A percentile compares a stretch with the other conserved stretches of the same genome.
Conservation (phyloP, 129 eudicot genomes). For the Escallonia rubra region DNA sequence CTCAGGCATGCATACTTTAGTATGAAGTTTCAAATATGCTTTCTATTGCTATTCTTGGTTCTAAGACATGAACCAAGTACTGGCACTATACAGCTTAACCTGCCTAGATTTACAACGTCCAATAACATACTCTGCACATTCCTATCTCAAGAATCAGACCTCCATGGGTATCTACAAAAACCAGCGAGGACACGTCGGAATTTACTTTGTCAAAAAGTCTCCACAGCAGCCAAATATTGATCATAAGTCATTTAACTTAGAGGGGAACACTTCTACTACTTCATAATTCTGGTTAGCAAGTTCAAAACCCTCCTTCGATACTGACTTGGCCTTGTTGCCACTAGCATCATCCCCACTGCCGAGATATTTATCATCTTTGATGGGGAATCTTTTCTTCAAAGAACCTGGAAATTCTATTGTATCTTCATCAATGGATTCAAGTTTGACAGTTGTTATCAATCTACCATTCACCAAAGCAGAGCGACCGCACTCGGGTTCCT, state of each 20-base stretch:
- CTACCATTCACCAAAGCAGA: not conserved
- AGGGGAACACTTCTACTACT: no score
- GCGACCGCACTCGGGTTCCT: slow-evolving; percentile 4
- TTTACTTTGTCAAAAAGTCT: slow-evolving; percentile 6
- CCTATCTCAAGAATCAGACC: not conserved
- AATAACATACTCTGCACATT: not conserved
- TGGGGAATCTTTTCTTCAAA: slow-evolving; percentile 8
- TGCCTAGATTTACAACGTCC: no score
- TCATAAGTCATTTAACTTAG: no score
- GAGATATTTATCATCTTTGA: not conserved
- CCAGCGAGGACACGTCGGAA: not conserved
- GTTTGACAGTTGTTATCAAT: slow-evolving; percentile 5
- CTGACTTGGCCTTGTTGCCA: not conserved
- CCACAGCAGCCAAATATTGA: not conserved
- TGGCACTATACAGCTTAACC: no score
- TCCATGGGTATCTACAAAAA: not conserved
- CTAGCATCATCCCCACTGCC: not conserved
- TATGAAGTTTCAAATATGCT: no score
- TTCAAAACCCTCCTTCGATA: not conserved
- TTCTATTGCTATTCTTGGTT: no score
- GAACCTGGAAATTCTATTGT: slow-evolving; percentile 1
- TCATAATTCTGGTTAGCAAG: not conserved
- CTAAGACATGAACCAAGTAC: no score
- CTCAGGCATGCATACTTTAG: no score
- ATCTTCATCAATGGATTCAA: slow-evolving; percentile 2